A percentile compares a stretch with the other conserved stretches of the same genome.
These are phyloP conservation scores for Albatrellus ellisii DNA, from an alignment of 768 basidiomycete genomes.

Conservation along the genomic window DNA sequence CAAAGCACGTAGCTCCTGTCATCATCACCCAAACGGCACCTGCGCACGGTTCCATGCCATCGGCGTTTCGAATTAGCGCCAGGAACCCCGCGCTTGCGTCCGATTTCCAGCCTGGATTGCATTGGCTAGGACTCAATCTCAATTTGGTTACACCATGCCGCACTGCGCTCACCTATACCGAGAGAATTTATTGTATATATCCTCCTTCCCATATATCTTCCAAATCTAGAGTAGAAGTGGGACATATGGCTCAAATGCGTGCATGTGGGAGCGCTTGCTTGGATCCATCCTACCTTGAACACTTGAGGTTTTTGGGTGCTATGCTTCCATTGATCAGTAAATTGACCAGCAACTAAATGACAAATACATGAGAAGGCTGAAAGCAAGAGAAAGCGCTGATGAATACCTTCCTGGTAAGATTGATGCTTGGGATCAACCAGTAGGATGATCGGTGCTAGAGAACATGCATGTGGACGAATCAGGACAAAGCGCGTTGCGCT, in stretches of 20 bases:
- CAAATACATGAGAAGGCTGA: neutral
- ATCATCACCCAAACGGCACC: slow-evolving; percentile 15
- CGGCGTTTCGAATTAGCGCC: slow-evolving; percentile 16
- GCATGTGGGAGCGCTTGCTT: neutral
- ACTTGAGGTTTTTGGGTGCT: slow-evolving; percentile 9
- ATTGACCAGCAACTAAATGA: slow-evolving; percentile 13
- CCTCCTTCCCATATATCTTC: slow-evolving; percentile 12
- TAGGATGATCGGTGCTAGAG: slow-evolving; percentile 10
- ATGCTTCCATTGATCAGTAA: slow-evolving; percentile 14
- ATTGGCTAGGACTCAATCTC: neutral
- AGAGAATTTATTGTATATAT: slow-evolving; percentile 10
- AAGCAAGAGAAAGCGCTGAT: too few species aligned
- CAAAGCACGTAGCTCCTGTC: slow-evolving; percentile 10
- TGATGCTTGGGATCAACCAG: slow-evolving; percentile 4
- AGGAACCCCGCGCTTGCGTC: slow-evolving; percentile 1
- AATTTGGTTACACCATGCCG: neutral
- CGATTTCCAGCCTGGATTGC: slow-evolving; percentile 9
- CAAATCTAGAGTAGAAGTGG: slow-evolving; percentile 11
- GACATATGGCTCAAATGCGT: neutral
- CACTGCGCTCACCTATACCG: slow-evolving; percentile 13
- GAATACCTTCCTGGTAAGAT: slow-evolving; percentile 8
- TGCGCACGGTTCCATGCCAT: slow-evolving; percentile 18
- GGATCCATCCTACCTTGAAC: slow-evolving; percentile 8
- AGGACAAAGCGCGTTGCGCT: neutral
- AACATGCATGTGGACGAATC: neutral